Base-by-base conservation (phyloP, 192 early-diverging fungal genomes). In the Podila horticola region DNA sequence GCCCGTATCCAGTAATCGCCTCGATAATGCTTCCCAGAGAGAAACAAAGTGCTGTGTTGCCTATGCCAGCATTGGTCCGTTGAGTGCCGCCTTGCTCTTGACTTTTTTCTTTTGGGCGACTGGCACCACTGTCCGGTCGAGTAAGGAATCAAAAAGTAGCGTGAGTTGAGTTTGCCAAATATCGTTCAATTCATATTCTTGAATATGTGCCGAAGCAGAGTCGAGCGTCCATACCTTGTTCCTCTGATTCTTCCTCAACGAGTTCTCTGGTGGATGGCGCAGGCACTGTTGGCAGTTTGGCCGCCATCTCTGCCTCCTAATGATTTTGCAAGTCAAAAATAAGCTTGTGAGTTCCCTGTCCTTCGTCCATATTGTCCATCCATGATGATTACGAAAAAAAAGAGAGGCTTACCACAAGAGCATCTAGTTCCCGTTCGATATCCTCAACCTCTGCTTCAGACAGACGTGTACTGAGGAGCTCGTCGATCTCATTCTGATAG, bases 401-500 rank as follows among this genome's bases (percentile, higher is more conserved):
- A 55, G 8, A 24, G 52, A 49, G 19, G 17, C 76, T 64, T 71
- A 81, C 77, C 67, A 71, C 61, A 52, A 81, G 55, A n/a, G 45
- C 57, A 60, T 94, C 95, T 34, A 99, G 84, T 84, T 99, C 94
- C 24, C 75, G 74, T 81, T 93, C 82, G 41, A 97, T 93, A 8
- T 94, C 94, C 49, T 95, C 95, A 61, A 97, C 95, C 74, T 97
- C 97, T 26, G 95, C 93, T 4, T 83, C 83, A 17, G 94, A 91
- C 49, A 99, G 86, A 31, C 88, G 86, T n/a, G 87, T 85, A 41
- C 89, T 88, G 29, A 99, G 82, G 20, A 95, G 62, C 49, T 98
- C 92, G 52, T 91, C 90, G 68, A 96, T 93, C 88, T 96, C 94
- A 57, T 96, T 93, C 83, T 99, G 98, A 74, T 98, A 98, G 1